phyloP scores from a whole-genome alignment of 257 asterid species.

The Ocimum tenuiflorum region DNA sequence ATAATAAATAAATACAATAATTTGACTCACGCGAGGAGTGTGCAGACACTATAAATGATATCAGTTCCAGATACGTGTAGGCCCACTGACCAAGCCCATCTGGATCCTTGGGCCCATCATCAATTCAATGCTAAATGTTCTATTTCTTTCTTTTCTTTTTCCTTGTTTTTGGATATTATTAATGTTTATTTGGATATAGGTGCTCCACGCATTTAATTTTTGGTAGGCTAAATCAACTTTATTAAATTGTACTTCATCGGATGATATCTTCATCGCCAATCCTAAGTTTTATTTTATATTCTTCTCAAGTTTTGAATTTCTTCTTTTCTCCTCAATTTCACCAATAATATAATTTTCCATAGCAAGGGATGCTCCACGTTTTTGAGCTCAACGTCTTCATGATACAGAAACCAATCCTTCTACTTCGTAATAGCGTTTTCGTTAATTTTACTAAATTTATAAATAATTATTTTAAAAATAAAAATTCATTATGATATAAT shows the following conservation, averaged over 20 bases:
- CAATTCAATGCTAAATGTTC: slow-evolving; percentile 1
- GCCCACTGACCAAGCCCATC: slow-evolving; percentile 27
- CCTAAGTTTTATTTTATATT: too few relatives aligned
- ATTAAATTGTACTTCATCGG: background rate
- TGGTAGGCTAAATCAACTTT: background rate
- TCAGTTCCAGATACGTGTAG: slow-evolving; percentile 22
- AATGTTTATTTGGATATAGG: slow-evolving; percentile 6
- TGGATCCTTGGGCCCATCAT: slow-evolving; percentile 29
- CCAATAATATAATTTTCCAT: too few relatives aligned
- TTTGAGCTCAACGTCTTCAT: too few relatives aligned
- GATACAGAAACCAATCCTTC: too few relatives aligned
- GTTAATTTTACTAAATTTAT: too few relatives aligned
- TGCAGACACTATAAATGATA: background rate
- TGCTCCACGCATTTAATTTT: background rate
- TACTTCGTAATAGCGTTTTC: too few relatives aligned
- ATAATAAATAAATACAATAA: slow-evolving; percentile 25
- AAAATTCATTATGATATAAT: too few relatives aligned
- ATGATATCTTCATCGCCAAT: too few relatives aligned
- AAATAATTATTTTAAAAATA: too few relatives aligned
- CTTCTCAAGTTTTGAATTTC: too few relatives aligned
- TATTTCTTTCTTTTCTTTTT: background rate
- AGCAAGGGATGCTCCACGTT: too few relatives aligned
- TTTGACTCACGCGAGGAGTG: slow-evolving; percentile 54
- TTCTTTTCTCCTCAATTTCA: too few relatives aligned
- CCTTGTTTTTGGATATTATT: background rate